Evolutionary conservation across 2,329 filamentous ascomycete species (phyloP).

Genomic region (Fusarium anguioides): DNA sequence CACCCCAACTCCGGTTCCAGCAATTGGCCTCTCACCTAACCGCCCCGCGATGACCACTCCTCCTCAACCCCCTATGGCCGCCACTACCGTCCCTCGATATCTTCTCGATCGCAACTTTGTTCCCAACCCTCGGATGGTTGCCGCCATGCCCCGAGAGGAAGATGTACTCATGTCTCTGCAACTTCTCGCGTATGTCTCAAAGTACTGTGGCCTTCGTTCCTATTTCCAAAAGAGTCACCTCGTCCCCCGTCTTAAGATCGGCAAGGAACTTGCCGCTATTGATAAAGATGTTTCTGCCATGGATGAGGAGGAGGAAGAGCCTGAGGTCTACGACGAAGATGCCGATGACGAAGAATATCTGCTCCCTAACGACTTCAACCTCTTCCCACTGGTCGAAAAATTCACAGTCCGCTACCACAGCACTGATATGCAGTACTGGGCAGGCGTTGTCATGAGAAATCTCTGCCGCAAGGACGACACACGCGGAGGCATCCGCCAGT

Average conservation of each 20-base stretch:
- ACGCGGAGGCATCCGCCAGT: slow-evolving; percentile 92
- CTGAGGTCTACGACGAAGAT: slow-evolving; percentile 59
- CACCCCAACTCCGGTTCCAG: slow-evolving; percentile 71
- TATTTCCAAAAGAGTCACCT: slow-evolving; percentile 97
- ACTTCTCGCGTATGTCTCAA: slow-evolving; percentile 95
- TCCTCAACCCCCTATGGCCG: slow-evolving; percentile 79
- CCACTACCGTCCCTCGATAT: slow-evolving; percentile 80
- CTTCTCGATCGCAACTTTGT: slow-evolving; percentile 78
- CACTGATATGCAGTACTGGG: slow-evolving; percentile 99
- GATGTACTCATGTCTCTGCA: slow-evolving; percentile 98
- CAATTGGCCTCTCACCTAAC: slow-evolving; percentile 78
- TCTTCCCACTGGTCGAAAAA: slow-evolving; percentile 97
- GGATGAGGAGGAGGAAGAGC: slow-evolving; percentile 63
- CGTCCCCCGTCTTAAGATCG: slow-evolving; percentile 91
- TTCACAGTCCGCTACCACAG: slow-evolving; percentile 96
- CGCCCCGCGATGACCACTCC: slow-evolving; percentile 76
- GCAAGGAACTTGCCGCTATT: slow-evolving; percentile 82
- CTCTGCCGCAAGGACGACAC: slow-evolving; percentile 98
- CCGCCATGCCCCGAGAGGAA: slow-evolving; percentile 95
- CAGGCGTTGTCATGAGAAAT: slow-evolving; percentile 98
- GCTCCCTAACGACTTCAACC: slow-evolving; percentile 94
- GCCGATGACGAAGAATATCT: slow-evolving; percentile 87
- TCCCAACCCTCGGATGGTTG: slow-evolving; percentile 78
- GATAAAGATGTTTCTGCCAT: slow-evolving; percentile 57
- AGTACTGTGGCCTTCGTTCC: slow-evolving; percentile 94